These are phyloP conservation scores for Daedaleopsis nitida DNA, from an alignment of 768 basidiomycete species.

Conservation along the genomic window DNA sequence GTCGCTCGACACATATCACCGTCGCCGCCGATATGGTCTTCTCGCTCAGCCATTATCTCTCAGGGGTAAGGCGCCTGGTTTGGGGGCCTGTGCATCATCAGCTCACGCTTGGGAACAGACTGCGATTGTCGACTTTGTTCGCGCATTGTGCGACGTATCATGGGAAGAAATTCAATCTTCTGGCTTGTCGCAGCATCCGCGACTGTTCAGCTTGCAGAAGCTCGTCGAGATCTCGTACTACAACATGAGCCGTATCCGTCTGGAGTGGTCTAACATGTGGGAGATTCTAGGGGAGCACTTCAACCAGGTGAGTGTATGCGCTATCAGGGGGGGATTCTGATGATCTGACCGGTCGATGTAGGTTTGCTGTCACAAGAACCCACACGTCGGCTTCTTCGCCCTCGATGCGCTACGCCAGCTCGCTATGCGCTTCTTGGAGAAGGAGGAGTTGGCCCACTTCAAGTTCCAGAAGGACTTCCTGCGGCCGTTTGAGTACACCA, in stretches of 20 bases:
- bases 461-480: conserved; percentile 99
- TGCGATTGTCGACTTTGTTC: conserved; percentile 97
- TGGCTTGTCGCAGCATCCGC: conserved; percentile 89
- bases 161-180: conserved; percentile 99
- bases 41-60: conserved; percentile 90
- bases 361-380: conserved; percentile 99
- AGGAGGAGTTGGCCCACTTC: conserved; percentile 97
- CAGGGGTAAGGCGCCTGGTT: conserved; percentile 68
- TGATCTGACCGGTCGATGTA: conserved; percentile 35
- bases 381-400: conserved; percentile 95
- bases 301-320: conserved; percentile 67
- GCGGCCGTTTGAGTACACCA: conserved; percentile 97
- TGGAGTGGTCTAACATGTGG: conserved; percentile 99
- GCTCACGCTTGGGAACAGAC: conserved; percentile 49
- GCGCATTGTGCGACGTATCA: conserved; percentile 93
- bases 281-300: conserved; percentile 98
- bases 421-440: conserved; percentile 98
- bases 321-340: background rate
- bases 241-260: conserved; percentile 96
- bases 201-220: conserved; percentile 96
- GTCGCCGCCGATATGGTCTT: conserved; percentile 99
- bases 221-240: conserved; percentile 99
- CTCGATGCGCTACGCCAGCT: conserved; percentile 94
- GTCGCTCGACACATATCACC: conserved; percentile 96
- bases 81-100: conserved; percentile 3